Base-by-base conservation (phyloP, 768 basidiomycete genomes). In the Agaricus subrufescens region DNA sequence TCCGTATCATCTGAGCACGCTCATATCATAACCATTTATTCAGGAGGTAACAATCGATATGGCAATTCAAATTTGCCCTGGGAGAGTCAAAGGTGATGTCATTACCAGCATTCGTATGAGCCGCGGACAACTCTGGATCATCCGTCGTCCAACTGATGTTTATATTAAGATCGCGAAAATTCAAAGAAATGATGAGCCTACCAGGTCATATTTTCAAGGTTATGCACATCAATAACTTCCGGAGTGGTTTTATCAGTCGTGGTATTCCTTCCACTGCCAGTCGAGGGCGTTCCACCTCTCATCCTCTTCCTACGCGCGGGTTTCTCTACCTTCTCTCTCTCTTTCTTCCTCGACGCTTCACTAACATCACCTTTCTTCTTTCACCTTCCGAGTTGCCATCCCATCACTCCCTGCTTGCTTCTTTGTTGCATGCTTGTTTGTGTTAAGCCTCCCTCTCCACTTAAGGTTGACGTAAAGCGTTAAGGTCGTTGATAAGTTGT, bases 1-100 rank as follows among this genome's bases (percentile, higher is more conserved):
- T 99, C 97, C 2, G 89, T 83, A 65, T 98, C 97, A 46, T 94
- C 94, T 0, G 89, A 86, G 65, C 94, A 99, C 1, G 91, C 81
- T 3, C 95, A 82, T 29, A 99, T 81, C 42, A 98, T 68, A 23
- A 98, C 84, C 0, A 89, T 86, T 62, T 97, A 82, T 62, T 89
- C 86, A 0, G 90, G 84, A 3, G 78, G 65, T 31, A 98, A 68
- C 12, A 99, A 67, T 0, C 95, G 94, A 60, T 92, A 98, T 61
- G 84, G 75, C 14, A 78, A 72, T 62, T 95, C 86, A 60, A 91
- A 94, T 48, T 87, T 86, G 8, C 71, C 69, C 40, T 47, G 53
- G 2, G 55, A 44, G 12, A 56, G 42, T 75, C 75, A 12, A 81
- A 63, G 15, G 71, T 63, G 4, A 64, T 66, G 9, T 66, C 52